phyloP scores from a whole-genome alignment of 192 early-diverging fungal species.

The Rhizophlyctis rosea region DNA sequence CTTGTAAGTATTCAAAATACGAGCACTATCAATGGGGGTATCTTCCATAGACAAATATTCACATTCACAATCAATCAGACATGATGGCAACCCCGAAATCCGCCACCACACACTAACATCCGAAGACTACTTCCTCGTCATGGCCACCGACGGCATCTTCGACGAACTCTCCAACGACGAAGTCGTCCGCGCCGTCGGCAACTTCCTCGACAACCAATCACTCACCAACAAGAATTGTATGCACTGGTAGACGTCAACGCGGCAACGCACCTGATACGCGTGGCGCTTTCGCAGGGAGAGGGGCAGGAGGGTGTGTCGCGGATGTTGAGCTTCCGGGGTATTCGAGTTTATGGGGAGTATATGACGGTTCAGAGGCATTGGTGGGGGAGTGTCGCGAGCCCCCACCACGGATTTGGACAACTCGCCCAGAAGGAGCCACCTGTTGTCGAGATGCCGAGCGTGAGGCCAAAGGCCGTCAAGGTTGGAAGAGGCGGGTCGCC shows the following conservation, averaged over 20 bases:
- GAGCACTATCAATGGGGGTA: no score
- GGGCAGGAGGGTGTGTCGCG: constrained; percentile 60
- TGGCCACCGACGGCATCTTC: constrained; percentile 83
- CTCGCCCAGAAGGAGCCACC: no score
- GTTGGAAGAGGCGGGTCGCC: no score
- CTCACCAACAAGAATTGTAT: no score
- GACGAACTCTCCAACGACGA: constrained; percentile 70
- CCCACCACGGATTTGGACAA: no score
- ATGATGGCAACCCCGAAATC: constrained; percentile 70
- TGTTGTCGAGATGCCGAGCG: no score
- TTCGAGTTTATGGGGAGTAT: constrained; percentile 74
- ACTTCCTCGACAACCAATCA: constrained; percentile 42
- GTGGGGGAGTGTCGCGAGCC: no score
- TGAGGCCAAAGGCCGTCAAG: no score
- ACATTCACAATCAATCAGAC: no score
- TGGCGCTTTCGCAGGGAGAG: constrained; percentile 56
- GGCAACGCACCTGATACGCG: constrained; percentile 69
- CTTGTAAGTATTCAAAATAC: constrained; percentile 33
- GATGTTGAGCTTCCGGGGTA: constrained; percentile 61
- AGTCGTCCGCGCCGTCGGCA: constrained; percentile 47
- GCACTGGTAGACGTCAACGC: constrained; percentile 53
- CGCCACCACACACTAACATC: constrained; percentile 54
- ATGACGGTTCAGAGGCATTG: constrained; percentile 66
- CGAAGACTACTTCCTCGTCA: constrained; percentile 68
- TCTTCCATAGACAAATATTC: no score